phyloP scores from a whole-genome alignment of 345 rosid genomes.

The Eucalyptus polybractea region DNA sequence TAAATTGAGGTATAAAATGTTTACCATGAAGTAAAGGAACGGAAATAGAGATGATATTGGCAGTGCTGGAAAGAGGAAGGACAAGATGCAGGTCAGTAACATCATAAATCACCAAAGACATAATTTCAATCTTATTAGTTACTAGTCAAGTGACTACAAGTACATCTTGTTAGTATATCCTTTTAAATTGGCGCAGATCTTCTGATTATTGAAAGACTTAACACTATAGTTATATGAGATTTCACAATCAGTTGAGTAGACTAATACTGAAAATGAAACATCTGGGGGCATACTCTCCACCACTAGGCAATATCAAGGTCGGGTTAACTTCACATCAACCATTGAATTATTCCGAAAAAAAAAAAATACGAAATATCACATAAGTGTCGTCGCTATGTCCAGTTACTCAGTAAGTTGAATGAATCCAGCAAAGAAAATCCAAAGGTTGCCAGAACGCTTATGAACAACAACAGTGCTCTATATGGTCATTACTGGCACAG shows the following conservation, averaged over 20 bases:
- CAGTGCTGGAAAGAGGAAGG: conserved; percentile 45
- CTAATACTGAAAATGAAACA: not conserved
- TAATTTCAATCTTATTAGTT: not conserved
- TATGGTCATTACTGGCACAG: conserved; percentile 30
- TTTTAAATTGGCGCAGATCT: not conserved
- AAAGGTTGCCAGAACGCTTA: not conserved
- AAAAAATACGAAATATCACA: not conserved
- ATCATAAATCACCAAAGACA: not conserved
- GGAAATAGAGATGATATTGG: conserved; percentile 87
- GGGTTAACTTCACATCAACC: not conserved
- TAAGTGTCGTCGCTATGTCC: not conserved
- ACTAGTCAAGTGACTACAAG: not conserved
- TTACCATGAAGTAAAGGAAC: conserved; percentile 85
- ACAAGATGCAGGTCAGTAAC: not conserved
- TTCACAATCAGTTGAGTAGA: not conserved
- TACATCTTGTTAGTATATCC: not conserved
- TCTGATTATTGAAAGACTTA: not conserved
- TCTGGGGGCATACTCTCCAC: not conserved
- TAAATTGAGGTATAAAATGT: not conserved
- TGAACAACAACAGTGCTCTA: not conserved
- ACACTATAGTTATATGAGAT: not conserved
- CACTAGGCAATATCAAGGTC: not conserved
- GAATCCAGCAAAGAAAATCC: not conserved
- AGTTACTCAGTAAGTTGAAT: not conserved
- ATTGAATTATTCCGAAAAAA: not conserved